Percentiles rank a stretch among this genome's conserved stretches.
Conservation (phyloP, 305 asterid genomes). For the Solanum hybrid region DNA sequence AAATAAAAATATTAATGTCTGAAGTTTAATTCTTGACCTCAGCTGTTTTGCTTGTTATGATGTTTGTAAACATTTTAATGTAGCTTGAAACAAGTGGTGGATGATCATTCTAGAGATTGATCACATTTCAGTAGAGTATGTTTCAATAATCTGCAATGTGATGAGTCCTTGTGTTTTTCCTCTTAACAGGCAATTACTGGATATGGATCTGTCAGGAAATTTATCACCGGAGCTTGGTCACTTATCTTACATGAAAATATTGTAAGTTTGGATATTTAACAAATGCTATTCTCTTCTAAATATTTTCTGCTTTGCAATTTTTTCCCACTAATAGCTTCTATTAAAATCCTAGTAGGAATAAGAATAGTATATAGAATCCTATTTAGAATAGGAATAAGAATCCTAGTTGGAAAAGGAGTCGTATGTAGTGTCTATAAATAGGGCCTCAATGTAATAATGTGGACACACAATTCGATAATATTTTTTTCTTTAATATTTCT, state of each 20-base stretch:
- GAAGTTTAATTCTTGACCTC: not conserved
- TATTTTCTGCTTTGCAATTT: not conserved
- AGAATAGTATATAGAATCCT: not conserved
- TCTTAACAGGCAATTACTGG: conserved; percentile 43
- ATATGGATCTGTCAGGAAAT: conserved; percentile 51
- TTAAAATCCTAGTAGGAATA: not conserved
- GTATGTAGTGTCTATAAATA: not conserved
- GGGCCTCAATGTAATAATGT: not conserved
- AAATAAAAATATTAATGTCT: not conserved
- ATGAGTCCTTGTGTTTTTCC: not conserved
- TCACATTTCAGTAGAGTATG: not conserved
- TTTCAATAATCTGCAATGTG: not conserved
- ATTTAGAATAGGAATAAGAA: not conserved
- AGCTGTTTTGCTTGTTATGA: not conserved
- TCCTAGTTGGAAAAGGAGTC: not conserved
- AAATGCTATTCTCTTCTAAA: not conserved
- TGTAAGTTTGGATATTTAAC: conserved; percentile 43
- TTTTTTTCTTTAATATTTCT: not conserved
- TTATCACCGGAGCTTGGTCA: conserved; percentile 74
- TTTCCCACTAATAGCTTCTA: not conserved
- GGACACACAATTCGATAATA: not conserved
- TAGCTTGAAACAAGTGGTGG: not conserved
- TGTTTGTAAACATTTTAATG: not conserved
- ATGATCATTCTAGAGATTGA: not conserved
- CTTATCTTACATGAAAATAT: conserved; percentile 46